Evolutionary conservation across 2,329 filamentous ascomycete species (phyloP).

Genomic region (Venturiaceae sp.): DNA sequence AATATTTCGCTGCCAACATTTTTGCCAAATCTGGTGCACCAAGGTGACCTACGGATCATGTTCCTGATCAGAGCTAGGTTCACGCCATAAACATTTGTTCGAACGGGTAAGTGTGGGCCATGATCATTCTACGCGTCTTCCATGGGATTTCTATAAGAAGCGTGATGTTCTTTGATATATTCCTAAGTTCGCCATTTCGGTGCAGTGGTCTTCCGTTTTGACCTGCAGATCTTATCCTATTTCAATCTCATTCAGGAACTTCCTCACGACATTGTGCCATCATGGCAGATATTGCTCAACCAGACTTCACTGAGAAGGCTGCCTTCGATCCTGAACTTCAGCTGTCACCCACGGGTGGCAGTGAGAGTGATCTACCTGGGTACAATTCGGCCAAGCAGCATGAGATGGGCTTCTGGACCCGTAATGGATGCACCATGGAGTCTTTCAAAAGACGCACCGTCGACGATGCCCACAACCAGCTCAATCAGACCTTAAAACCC

Average conservation of each 20-base stretch:
- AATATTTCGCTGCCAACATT: neutral
- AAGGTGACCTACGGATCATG: neutral
- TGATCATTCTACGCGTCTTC: neutral
- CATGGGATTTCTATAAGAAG: neutral
- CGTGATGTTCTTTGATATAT: neutral
- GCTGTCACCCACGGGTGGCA: neutral
- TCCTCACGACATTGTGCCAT: neutral
- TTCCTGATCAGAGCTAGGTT: neutral
- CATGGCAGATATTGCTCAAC: neutral
- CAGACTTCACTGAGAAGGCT: conserved; percentile 7
- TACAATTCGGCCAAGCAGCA: neutral
- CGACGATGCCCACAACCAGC: conserved; percentile 14
- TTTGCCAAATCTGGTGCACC: neutral
- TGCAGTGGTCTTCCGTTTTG: neutral
- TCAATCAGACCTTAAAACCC: conserved; percentile 50
- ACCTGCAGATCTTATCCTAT: neutral
- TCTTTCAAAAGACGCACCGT: conserved; percentile 26
- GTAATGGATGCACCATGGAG: conserved; percentile 27
- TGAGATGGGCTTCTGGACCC: conserved; percentile 23
- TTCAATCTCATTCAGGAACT: neutral
- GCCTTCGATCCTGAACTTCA: neutral
- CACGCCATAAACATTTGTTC: neutral
- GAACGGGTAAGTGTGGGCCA: neutral
- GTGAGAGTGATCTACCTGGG: neutral
- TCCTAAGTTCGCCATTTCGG: neutral